Percentiles rank a stretch among this genome's conserved stretches.
Evolutionary conservation across 1,284 basidiomycete genomes (phyloP).

Genomic region (Puccinia polysora): DNA sequence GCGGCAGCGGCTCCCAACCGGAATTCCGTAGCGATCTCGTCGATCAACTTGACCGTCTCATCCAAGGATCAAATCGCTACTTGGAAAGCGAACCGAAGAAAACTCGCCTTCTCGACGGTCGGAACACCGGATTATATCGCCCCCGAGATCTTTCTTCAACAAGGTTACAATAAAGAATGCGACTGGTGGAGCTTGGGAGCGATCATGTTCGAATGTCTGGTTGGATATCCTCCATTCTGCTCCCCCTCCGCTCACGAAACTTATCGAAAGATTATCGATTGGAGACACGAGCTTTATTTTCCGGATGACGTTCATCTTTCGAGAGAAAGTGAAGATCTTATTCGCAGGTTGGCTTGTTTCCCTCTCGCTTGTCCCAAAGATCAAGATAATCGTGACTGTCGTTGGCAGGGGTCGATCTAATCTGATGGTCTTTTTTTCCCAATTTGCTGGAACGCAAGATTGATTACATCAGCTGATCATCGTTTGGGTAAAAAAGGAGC

Average conservation of each 20-base stretch:
- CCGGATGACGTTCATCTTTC: conserved; percentile 94
- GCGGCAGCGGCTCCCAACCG: conserved; percentile 53
- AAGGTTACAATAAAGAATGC: conserved; percentile 96
- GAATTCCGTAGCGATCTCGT: conserved; percentile 91
- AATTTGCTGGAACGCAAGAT: conserved; percentile 1
- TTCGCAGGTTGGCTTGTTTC: conserved; percentile 61
- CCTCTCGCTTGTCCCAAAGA: neutral
- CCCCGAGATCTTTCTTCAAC: conserved; percentile 94
- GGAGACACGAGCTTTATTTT: conserved; percentile 83
- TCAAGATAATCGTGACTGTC: too few species aligned
- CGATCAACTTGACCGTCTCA: conserved; percentile 90
- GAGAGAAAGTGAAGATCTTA: conserved; percentile 84
- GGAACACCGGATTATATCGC: conserved; percentile 99
- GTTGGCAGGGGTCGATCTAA: neutral
- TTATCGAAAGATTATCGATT: conserved; percentile 97
- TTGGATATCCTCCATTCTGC: conserved; percentile 93
- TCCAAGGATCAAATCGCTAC: conserved; percentile 89
- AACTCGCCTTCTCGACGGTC: conserved; percentile 95
- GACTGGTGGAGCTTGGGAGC: conserved; percentile 79
- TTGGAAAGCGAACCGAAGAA: conserved; percentile 97
- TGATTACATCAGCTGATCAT: conserved; percentile 49
- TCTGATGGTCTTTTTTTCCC: neutral
- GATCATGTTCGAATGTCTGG: conserved; percentile 98
- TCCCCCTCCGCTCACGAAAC: conserved; percentile 96
- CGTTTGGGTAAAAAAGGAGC: conserved; percentile 63